These are phyloP conservation scores for Citrus unshiu DNA, from an alignment of 345 rosid species.

Conservation along the genomic window DNA sequence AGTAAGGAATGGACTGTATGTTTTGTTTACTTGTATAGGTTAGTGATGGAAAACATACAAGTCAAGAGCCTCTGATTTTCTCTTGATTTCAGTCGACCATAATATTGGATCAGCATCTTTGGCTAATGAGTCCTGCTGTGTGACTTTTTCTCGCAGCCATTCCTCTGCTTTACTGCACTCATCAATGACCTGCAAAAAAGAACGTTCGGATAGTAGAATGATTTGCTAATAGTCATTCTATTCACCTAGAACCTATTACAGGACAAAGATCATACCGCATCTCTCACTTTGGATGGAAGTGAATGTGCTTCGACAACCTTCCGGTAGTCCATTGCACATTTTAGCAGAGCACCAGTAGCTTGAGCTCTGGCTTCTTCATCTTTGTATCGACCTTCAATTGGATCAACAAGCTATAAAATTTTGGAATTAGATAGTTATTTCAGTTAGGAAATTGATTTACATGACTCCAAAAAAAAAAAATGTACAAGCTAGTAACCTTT, in stretches of 20 bases:
- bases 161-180: slow-evolving; percentile 67
- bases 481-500: slow-evolving; percentile 33
- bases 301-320: slow-evolving; percentile 33
- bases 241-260: not conserved
- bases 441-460: not conserved
- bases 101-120: slow-evolving; percentile 49
- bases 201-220: not conserved
- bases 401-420: slow-evolving; percentile 55
- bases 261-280: slow-evolving; percentile 36
- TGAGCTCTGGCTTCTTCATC: slow-evolving; percentile 60
- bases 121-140: slow-evolving; percentile 46
- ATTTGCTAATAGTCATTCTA: not conserved
- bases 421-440: not conserved
- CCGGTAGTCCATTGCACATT: slow-evolving; percentile 41
- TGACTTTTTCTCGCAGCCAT: slow-evolving; percentile 61
- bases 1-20: not conserved
- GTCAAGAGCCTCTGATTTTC: slow-evolving; percentile 21
- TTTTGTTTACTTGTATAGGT: not conserved
- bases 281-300: slow-evolving; percentile 48
- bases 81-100: slow-evolving; percentile 61
- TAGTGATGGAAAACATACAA: slow-evolving; percentile 3
- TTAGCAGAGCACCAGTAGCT: slow-evolving; percentile 54
- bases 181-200: slow-evolving; percentile 40
- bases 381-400: slow-evolving; percentile 56
- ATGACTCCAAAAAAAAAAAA: not conserved